A percentile compares a stretch with the other conserved stretches of the same genome.
Conservation (phyloP, 2,329 filamentous ascomycete species). For the Byssochlamys sp. region DNA sequence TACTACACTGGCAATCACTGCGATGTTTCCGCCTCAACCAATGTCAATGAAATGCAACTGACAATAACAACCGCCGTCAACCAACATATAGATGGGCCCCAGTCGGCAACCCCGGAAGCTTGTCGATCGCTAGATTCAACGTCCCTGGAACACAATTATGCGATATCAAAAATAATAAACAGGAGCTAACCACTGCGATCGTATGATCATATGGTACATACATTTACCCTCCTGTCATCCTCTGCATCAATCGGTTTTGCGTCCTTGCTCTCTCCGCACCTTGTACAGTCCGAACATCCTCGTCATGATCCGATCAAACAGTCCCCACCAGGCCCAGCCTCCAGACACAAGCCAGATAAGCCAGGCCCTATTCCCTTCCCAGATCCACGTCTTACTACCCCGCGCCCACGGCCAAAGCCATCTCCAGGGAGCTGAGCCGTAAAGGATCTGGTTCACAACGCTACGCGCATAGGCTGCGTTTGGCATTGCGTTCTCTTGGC, state of each 20-base stretch:
- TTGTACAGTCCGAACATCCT: slow-evolving; percentile 45
- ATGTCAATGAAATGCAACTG: background rate
- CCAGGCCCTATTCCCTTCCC: slow-evolving; percentile 44
- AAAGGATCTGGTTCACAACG: slow-evolving; percentile 46
- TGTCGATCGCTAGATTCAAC: background rate
- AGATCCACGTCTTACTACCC: slow-evolving; percentile 31
- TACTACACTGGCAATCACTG: background rate
- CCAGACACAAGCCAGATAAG: slow-evolving; percentile 31
- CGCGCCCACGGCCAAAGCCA: slow-evolving; percentile 42
- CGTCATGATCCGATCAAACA: slow-evolving; percentile 36
- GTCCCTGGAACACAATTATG: background rate
- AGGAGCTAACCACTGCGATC: background rate
- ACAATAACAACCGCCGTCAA: background rate
- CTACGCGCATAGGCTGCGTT: slow-evolving; percentile 45
- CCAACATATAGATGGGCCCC: background rate
- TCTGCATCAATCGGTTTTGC: background rate
- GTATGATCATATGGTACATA: background rate
- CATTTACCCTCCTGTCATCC: no score
- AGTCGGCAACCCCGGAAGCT: background rate
- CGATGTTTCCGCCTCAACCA: background rate
- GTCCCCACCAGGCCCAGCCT: slow-evolving; percentile 37
- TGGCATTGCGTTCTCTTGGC: slow-evolving; percentile 45
- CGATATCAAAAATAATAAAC: background rate
- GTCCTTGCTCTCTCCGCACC: slow-evolving; percentile 24
- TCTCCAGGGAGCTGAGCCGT: slow-evolving; percentile 35